These are phyloP conservation scores for Metschnikowia cerradonensis DNA, from an alignment of 805 yeast species.

Conservation along the genomic window DNA sequence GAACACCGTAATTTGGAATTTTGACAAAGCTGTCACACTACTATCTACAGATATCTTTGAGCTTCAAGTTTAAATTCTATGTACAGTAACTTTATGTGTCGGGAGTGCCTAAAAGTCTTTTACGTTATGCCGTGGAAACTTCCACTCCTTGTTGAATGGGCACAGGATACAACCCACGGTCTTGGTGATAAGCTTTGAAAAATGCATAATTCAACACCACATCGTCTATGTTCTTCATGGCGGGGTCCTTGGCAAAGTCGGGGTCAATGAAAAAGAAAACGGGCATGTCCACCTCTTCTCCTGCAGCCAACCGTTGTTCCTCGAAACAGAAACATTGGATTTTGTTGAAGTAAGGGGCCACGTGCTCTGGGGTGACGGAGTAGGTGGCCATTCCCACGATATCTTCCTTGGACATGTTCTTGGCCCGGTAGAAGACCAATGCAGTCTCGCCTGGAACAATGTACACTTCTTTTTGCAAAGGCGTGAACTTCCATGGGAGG, in stretches of 20 bases:
- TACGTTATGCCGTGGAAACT: not conserved
- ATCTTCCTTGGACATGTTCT: conserved; percentile 78
- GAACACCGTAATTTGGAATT: too few relatives aligned
- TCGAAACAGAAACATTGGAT: conserved; percentile 98
- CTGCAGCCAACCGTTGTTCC: conserved; percentile 89
- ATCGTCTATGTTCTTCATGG: conserved; percentile 86
- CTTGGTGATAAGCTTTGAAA: conserved; percentile 57
- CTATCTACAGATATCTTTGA: not conserved
- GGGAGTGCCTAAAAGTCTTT: too few relatives aligned
- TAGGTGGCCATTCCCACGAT: conserved; percentile 98
- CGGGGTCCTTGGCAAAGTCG: conserved; percentile 88
- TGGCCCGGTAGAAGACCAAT: conserved; percentile 89
- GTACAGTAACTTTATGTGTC: not conserved
- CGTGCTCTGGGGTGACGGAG: conserved; percentile 93
- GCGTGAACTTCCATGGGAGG: conserved; percentile 92
- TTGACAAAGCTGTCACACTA: too few relatives aligned
- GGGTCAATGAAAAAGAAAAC: conserved; percentile 96
- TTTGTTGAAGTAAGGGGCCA: conserved; percentile 93
- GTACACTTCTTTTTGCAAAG: conserved; percentile 89
- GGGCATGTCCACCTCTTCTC: conserved; percentile 99
- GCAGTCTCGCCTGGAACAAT: conserved; percentile 98
- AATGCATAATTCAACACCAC: conserved; percentile 89
- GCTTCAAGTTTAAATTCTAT: not conserved
- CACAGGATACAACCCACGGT: conserved; percentile 39
- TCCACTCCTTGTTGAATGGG: conserved; percentile 16